These are phyloP conservation scores for Arthrobotrys conoides DNA, from an alignment of 2,329 filamentous ascomycete genomes.

Conservation along the genomic window DNA sequence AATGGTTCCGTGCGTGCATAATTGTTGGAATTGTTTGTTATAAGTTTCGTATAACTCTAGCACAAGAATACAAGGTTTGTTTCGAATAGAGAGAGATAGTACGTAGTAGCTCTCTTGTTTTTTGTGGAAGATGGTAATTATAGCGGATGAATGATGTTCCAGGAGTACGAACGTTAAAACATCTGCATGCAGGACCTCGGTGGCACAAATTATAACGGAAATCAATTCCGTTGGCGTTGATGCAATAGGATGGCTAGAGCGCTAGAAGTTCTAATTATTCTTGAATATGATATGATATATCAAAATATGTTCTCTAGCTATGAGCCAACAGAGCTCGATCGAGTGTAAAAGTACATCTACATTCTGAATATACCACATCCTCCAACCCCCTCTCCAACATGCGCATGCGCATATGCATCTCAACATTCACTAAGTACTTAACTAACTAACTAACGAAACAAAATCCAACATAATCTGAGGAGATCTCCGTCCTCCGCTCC, in stretches of 20 bases:
- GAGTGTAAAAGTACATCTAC: slow-evolving; percentile 6
- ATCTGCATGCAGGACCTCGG: slow-evolving; percentile 22
- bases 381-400: slow-evolving; percentile 7
- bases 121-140: background rate
- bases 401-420: slow-evolving; percentile 18
- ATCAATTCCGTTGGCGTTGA: slow-evolving; percentile 11
- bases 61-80: slow-evolving; percentile 24
- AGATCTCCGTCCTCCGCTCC: slow-evolving; percentile 30
- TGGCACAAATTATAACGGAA: slow-evolving; percentile 13
- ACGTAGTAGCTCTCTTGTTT: background rate
- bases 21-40: slow-evolving; percentile 33
- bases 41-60: slow-evolving; percentile 5
- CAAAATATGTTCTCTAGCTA: slow-evolving; percentile 1
- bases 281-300: slow-evolving; percentile 19
- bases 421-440: too few species aligned
- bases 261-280: background rate
- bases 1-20: slow-evolving; percentile 35
- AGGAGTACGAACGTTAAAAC: background rate
- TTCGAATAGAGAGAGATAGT: background rate
- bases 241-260: background rate
- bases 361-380: slow-evolving; percentile 4
- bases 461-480: slow-evolving; percentile 37
- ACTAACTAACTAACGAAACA: too few species aligned
- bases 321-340: slow-evolving; percentile 11
- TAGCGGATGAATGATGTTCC: slow-evolving; percentile 40